Evolutionary conservation across 352 stramenopile species (phyloP).

Genomic region (Globisporangium mamillatum): DNA sequence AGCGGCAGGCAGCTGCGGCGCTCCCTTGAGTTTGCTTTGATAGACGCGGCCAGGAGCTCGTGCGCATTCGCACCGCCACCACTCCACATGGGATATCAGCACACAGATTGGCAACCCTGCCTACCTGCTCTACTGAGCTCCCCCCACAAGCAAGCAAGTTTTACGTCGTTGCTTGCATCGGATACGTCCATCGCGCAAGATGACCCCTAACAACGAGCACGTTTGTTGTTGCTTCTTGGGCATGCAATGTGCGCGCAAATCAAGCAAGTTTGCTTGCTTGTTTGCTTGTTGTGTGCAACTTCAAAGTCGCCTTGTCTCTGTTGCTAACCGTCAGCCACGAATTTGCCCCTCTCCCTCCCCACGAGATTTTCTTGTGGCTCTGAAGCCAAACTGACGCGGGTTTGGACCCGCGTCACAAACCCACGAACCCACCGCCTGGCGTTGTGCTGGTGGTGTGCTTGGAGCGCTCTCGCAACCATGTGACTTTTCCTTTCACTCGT

Average conservation of each 20-base stretch:
- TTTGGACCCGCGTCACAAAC: no score
- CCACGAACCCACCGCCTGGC: neutral
- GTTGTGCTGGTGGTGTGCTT: constrained; percentile 16
- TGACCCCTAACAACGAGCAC: neutral
- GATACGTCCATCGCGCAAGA: neutral
- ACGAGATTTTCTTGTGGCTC: constrained; percentile 3
- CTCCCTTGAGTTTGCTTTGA: neutral
- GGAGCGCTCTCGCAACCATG: neutral
- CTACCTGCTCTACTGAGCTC: neutral
- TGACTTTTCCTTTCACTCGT: neutral
- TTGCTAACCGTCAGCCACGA: neutral
- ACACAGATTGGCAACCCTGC: neutral
- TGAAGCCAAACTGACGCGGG: neutral
- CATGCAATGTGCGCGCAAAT: neutral
- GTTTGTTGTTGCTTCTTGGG: neutral
- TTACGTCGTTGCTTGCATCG: neutral
- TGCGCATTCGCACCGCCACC: neutral
- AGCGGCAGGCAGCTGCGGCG: neutral
- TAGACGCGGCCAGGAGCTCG: neutral
- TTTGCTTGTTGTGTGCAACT: constrained; percentile 6
- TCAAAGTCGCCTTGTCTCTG: constrained; percentile 15
- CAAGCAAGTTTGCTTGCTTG: constrained; percentile 1
- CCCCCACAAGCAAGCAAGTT: neutral
- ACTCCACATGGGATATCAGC: constrained; percentile 7
- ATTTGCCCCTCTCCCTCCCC: neutral